Evolutionary conservation across 2,329 filamentous ascomycete species (phyloP), one percentile per base, ranked within the genome.

Genomic region (Chaetomium globosum): DNA sequence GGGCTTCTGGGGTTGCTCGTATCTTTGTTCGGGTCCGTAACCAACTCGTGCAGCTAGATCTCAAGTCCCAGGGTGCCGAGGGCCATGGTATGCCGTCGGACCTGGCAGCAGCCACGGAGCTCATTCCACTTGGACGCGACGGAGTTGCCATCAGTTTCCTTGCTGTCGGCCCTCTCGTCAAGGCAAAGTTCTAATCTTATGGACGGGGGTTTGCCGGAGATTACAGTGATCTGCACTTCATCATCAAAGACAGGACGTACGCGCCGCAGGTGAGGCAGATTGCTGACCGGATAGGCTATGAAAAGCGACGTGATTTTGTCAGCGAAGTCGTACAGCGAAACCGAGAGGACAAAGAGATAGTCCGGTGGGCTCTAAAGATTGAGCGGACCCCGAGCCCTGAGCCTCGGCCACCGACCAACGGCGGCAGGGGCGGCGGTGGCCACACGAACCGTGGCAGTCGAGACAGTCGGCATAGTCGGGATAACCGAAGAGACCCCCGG

Each of bases 41-140:
- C 7, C 59, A 61, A 30, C 26, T 48, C 3, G 59, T 61, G 23
- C 59, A 61, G 19, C 19, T 61, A 4, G 59, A 61, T 16, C 59
- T 61, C 36, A 61, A 61, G 31, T 61, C 51, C 26, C 51, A 55
- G 9, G 7, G 33, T 2, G 31, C 49, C 33, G 59, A 61, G 12
- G 59, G 59, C 4, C 59, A 55, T n/a, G 51, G 59, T 6, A 61
- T 61, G 36, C 59, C 59, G 9, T 23, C 21, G n/a, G 51, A 61
- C 26, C 36, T 61, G 16, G 30, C 12, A 6, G 51, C 59, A 3
- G 23, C 59, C 6, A 55, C 59, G 26, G 59, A 61, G 21, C 16
- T 55, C 19, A 9, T 55, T 12, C 10, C 33, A 33, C 8, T 54
- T 21, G 28, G 26, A 0, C 51, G 59, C 7, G 16, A 19, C 33